phyloP scores from a whole-genome alignment of 805 yeast genomes.

The Wickerhamiella siamensis region DNA sequence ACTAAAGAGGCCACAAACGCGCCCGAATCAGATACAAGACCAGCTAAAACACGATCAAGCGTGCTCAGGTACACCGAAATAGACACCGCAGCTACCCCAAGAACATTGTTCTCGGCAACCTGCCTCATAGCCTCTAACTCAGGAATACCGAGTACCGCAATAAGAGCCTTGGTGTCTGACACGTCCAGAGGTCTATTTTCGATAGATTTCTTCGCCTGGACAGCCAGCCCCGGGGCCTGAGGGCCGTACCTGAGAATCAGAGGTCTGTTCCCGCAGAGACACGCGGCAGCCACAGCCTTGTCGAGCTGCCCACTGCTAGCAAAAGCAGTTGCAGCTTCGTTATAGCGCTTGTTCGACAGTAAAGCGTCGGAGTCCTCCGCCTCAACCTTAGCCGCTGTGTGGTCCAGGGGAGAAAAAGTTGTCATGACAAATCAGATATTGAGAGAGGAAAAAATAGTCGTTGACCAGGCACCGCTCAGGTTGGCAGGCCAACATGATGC shows the following conservation, averaged over 20 bases:
- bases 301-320: not conserved
- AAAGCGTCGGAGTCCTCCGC: not conserved
- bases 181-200: constrained; percentile 8
- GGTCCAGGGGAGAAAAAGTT: constrained; percentile 1
- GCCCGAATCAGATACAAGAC: constrained; percentile 4
- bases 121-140: not conserved
- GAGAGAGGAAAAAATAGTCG: too few relatives aligned
- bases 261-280: not conserved
- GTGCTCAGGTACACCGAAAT: constrained; percentile 10
- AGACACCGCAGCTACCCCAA: constrained; percentile 9
- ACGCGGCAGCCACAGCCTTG: not conserved
- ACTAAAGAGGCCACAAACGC: constrained; percentile 9
- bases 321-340: not conserved
- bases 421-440: constrained; percentile 3
- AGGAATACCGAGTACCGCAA: not conserved
- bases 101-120: constrained; percentile 14
- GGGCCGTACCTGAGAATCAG: not conserved
- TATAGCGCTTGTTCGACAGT: not conserved
- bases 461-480: too few relatives aligned
- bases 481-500: not conserved
- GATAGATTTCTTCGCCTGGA: constrained; percentile 7
- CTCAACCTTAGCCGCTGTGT: not conserved
- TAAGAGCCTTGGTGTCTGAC: not conserved
- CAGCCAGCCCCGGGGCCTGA: not conserved
- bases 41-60: constrained; percentile 2